phyloP scores from a whole-genome alignment of 2,329 filamentous ascomycete species.

The Fusarium bactridioides region DNA sequence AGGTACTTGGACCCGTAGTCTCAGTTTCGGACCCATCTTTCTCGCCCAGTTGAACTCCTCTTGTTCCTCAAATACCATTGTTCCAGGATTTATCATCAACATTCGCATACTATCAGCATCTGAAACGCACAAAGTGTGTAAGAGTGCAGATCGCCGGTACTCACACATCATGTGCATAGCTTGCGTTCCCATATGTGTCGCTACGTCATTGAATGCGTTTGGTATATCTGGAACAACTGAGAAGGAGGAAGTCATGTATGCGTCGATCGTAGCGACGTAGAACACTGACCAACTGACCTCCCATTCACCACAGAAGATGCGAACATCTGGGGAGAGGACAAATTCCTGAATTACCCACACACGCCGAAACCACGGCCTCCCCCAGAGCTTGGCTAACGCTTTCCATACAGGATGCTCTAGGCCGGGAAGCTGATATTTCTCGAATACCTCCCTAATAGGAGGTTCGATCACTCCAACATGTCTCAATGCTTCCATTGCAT shows the following conservation, averaged over 20 bases:
- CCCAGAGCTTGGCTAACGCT: background rate
- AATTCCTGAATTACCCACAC: background rate
- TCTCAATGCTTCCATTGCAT: background rate
- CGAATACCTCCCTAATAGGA: background rate
- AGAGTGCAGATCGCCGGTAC: background rate
- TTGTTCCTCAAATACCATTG: background rate
- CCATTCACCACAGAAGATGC: background rate
- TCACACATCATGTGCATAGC: background rate
- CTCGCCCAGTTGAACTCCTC: background rate
- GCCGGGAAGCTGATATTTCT: rapidly evolving
- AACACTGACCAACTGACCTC: background rate
- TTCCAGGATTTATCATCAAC: background rate
- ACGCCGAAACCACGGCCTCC: background rate
- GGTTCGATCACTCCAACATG: rapidly evolving
- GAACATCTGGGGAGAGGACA: background rate
- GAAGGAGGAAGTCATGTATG: background rate
- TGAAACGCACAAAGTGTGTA: rapidly evolving
- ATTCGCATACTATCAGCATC: background rate
- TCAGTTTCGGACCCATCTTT: no score
- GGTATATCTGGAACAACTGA: background rate
- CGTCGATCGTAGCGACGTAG: background rate
- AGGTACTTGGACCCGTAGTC: background rate
- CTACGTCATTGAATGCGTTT: background rate
- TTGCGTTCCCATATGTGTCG: background rate
- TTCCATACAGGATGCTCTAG: rapidly evolving